Evolutionary conservation across 805 yeast species (phyloP).

Genomic region (Yarrowia sp.): DNA sequence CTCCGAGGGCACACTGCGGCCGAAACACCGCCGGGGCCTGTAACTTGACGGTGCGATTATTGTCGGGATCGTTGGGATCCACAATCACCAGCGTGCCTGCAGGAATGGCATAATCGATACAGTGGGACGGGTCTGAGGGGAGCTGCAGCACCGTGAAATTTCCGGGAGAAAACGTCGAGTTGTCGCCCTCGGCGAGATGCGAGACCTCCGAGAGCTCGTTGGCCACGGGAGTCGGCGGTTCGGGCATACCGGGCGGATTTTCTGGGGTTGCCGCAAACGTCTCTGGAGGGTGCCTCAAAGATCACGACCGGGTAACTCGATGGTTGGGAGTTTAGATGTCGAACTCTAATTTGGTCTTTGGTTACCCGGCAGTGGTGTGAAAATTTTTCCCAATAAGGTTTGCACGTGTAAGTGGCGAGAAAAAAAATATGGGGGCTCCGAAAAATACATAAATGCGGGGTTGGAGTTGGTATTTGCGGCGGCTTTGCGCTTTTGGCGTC

Average conservation of each 20-base stretch:
- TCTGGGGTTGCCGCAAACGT: too few relatives aligned
- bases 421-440: too few relatives aligned
- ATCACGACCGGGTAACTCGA: conserved; percentile 16
- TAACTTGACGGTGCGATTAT: conserved; percentile 34
- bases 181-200: conserved; percentile 22
- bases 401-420: conserved; percentile 21
- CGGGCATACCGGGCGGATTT: conserved; percentile 1
- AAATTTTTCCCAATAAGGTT: conserved; percentile 36
- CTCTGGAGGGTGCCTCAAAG: too few relatives aligned
- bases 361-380: conserved; percentile 27
- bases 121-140: conserved; percentile 24
- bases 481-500: too few relatives aligned
- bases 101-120: conserved; percentile 39
- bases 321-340: neutral
- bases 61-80: conserved; percentile 35
- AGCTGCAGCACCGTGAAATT: conserved; percentile 23
- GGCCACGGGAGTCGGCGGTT: conserved; percentile 12
- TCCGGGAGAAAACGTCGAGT: neutral
- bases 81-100: conserved; percentile 40
- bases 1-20: conserved; percentile 28
- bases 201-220: conserved; percentile 33
- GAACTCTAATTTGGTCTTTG: neutral
- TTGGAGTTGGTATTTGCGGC: too few relatives aligned
- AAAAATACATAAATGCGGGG: too few relatives aligned
- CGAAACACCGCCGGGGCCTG: conserved; percentile 37